Evolutionary conservation across 1,139 yeast genomes (phyloP).

Genomic region (Blastobotrys malaysiensis): DNA sequence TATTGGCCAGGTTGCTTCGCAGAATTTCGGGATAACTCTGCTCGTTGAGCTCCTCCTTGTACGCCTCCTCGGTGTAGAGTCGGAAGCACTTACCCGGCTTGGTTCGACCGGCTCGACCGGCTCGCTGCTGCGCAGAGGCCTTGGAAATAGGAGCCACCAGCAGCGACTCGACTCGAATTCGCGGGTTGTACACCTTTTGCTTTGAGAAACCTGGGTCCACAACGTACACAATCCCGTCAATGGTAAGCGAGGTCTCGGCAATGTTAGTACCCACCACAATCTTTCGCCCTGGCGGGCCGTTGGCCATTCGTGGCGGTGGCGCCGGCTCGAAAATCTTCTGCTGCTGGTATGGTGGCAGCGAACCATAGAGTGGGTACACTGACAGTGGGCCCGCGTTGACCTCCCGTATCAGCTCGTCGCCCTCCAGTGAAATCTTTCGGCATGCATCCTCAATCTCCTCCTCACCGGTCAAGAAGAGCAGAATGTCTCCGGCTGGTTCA

Average conservation of each 20-base stretch:
- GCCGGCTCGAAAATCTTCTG: slow-evolving; percentile 92
- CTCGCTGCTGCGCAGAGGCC: slow-evolving; percentile 97
- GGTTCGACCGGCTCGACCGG: slow-evolving; percentile 99
- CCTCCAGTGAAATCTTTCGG: slow-evolving; percentile 78
- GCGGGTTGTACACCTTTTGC: slow-evolving; percentile 82
- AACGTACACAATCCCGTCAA: slow-evolving; percentile 84
- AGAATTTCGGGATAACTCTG: slow-evolving; percentile 95
- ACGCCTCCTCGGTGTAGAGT: slow-evolving; percentile 93
- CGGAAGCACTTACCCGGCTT: slow-evolving; percentile 98
- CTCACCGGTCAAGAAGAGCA: slow-evolving; percentile 90
- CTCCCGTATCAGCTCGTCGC: slow-evolving; percentile 81
- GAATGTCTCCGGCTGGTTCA: slow-evolving; percentile 88
- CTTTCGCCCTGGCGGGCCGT: slow-evolving; percentile 91
- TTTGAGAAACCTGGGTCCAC: slow-evolving; percentile 93
- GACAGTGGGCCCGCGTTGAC: slow-evolving; percentile 82
- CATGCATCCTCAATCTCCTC: slow-evolving; percentile 98
- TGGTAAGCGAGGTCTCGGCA: slow-evolving; percentile 95
- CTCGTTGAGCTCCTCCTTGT: slow-evolving; percentile 85
- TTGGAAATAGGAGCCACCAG: slow-evolving; percentile 94
- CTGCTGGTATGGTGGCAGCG: slow-evolving; percentile 92
- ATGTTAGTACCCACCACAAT: slow-evolving; percentile 92
- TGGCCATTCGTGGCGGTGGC: slow-evolving; percentile 54
- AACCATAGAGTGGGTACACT: slow-evolving; percentile 92
- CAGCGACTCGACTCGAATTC: slow-evolving; percentile 90
- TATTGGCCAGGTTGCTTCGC: slow-evolving; percentile 83